These are phyloP conservation scores for Primulina huaijiensis DNA, from an alignment of 257 asterid genomes.

Conservation along the genomic window DNA sequence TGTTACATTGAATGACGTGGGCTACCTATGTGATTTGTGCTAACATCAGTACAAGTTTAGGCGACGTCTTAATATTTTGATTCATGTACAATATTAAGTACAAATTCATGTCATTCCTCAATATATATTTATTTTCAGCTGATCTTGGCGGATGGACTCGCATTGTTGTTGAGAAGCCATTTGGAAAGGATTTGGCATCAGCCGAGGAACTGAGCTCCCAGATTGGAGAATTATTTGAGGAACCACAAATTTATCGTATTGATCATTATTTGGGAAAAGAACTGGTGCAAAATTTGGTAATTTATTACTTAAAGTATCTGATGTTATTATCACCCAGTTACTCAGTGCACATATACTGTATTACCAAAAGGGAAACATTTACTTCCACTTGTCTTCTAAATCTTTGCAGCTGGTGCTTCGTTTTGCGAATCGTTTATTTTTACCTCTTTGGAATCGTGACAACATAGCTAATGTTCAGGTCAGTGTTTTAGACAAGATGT, in stretches of 20 bases:
- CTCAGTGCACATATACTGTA: conserved; percentile 11
- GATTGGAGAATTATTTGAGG: conserved; percentile 88
- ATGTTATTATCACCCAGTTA: conserved; percentile 6
- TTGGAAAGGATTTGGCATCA: conserved; percentile 94
- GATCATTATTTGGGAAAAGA: conserved; percentile 99
- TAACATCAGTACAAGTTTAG: neutral
- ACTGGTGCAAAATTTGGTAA: conserved; percentile 97
- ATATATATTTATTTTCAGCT: conserved; percentile 49
- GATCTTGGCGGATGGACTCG: conserved; percentile 99
- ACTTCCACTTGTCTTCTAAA: conserved; percentile 26
- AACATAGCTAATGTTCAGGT: conserved; percentile 94
- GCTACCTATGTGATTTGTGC: neutral
- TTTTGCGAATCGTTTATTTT: conserved; percentile 90
- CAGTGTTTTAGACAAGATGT: conserved; percentile 22
- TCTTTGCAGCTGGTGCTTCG: conserved; percentile 91
- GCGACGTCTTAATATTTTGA: neutral
- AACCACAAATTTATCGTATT: conserved; percentile 87
- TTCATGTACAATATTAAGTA: conserved; percentile 5
- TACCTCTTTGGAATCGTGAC: conserved; percentile 99
- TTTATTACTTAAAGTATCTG: neutral
- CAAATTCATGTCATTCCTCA: conserved; percentile 14
- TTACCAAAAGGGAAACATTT: conserved; percentile 1
- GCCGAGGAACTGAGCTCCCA: conserved; percentile 92
- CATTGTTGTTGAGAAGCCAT: conserved; percentile 95
- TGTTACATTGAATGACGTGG: neutral